Percentiles rank a stretch among this genome's conserved stretches.
phyloP scores from a whole-genome alignment of 1,284 basidiomycete genomes.

The Flammula alnicola region DNA sequence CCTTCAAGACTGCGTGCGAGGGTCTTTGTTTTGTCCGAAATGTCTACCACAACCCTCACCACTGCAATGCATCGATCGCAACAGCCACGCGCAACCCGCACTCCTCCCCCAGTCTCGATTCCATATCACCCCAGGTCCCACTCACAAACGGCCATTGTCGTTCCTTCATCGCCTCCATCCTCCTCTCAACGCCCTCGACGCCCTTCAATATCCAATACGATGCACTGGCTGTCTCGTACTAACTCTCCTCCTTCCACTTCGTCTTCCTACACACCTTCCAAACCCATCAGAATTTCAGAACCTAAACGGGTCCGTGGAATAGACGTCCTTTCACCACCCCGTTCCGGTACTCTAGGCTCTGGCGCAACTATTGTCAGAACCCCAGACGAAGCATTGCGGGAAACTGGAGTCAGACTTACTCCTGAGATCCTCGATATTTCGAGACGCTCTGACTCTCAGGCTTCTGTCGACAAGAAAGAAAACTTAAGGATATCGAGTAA shows the following conservation, averaged over 20 bases:
- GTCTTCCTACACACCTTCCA: conserved; percentile 37
- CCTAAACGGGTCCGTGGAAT: conserved; percentile 58
- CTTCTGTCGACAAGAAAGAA: conserved; percentile 17
- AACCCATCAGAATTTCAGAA: conserved; percentile 63
- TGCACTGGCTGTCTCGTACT: conserved; percentile 53
- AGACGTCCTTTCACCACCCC: conserved; percentile 44
- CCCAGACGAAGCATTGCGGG: conserved; percentile 70
- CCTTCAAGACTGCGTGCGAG: too few species aligned
- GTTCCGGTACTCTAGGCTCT: conserved; percentile 60
- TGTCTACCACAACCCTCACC: too few species aligned
- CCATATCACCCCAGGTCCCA: conserved; percentile 30
- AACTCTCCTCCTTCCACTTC: conserved; percentile 34
- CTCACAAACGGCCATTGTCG: conserved; percentile 29
- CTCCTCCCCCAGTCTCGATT: conserved; percentile 31
- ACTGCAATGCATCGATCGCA: conserved; percentile 21
- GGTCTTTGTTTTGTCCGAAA: too few species aligned
- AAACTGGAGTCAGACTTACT: conserved; percentile 41
- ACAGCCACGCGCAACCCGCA: conserved; percentile 29
- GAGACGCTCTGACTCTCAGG: conserved; percentile 3
- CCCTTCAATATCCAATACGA: conserved; percentile 48
- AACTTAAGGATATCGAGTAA: conserved; percentile 22
- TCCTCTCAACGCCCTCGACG: conserved; percentile 31
- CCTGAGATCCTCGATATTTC: conserved; percentile 11
- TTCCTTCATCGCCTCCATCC: conserved; percentile 26
- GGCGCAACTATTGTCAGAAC: conserved; percentile 77